Base-by-base conservation (phyloP, 768 basidiomycete species). In the Mycena kentingensis region DNA sequence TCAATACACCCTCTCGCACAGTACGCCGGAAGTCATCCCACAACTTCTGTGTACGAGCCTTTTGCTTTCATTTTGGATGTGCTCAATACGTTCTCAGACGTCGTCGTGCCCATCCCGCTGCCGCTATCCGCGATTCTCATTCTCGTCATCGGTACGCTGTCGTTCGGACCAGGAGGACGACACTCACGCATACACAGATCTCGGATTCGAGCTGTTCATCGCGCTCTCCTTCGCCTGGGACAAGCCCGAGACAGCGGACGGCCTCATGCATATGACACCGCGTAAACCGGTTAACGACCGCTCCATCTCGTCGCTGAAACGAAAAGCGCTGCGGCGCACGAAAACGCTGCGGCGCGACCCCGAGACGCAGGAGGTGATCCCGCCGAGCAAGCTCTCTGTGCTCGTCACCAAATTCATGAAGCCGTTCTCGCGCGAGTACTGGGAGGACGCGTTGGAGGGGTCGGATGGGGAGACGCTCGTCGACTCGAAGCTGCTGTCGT, bases 141-240 rank as follows among this genome's bases (percentile, higher is more conserved):
- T 63, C 71, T 87, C 37, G 84, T 86, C 22, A 87, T 86, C 51
- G 85, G 85, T 84, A 48, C 46, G 75, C 66, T 5, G 15, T 38
- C 26, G 24, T 5, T 8, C 3, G 7, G 37, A 31, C 18, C 16
- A 12, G 38, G 3, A 31, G 15, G 18, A 21, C 12, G 24, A 19
- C 19, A 47, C 31, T 26, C 45, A 27, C n/a, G 26, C 31, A 16
- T 41, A 15, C 28, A 16, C 56, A 87, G 85, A 87, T 76, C 83
- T 87, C 54, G 84, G 84, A 4, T 87, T 86, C 54, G 85, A 87
- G 64, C 73, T 87, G 12, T 79, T 81, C 32, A 78, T 84, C 48
- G 85, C 83, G 52, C 72, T 87, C 13, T 83, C 84, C 2, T 87
- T 87, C 52, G 85, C 85, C 1, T 87, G 85, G 85, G 85, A 87